Conservation (phyloP, 2,329 filamentous ascomycete genomes). For the Stachybotrys echinatus region DNA sequence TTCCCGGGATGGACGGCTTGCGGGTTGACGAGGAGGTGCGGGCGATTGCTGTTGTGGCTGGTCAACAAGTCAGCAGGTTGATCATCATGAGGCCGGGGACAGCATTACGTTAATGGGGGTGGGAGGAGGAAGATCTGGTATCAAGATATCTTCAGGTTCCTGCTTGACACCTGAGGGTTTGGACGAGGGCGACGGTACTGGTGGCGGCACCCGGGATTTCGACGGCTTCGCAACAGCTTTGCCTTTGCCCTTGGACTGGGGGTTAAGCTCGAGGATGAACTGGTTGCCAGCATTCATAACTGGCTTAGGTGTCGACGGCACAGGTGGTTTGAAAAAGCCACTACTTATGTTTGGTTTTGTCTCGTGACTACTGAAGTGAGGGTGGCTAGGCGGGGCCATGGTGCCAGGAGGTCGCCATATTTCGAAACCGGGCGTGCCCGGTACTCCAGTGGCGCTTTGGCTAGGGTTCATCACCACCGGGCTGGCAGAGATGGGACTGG, state of each 20-base stretch:
- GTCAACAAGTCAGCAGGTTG: background rate
- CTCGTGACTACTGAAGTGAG: slow-evolving; percentile 12
- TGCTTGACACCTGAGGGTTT: slow-evolving; percentile 18
- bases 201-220: slow-evolving; percentile 16
- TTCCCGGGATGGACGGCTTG: slow-evolving; percentile 30
- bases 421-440: slow-evolving; percentile 30
- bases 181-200: slow-evolving; percentile 10
- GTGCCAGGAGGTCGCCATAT: slow-evolving; percentile 30
- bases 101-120: background rate
- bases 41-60: background rate
- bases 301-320: slow-evolving; percentile 33
- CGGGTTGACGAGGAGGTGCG: background rate
- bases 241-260: slow-evolving; percentile 23
- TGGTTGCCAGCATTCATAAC: slow-evolving; percentile 26
- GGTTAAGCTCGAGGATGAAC: slow-evolving; percentile 30
- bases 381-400: slow-evolving; percentile 15
- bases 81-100: background rate
- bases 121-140: background rate
- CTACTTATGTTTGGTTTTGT: background rate
- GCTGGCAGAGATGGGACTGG: slow-evolving; percentile 17
- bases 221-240: slow-evolving; percentile 28
- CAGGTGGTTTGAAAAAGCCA: slow-evolving; percentile 30
- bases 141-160: slow-evolving; percentile 13
- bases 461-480: slow-evolving; percentile 14
- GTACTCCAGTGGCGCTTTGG: slow-evolving; percentile 12